A percentile compares a stretch with the other conserved stretches of the same genome.
Evolutionary conservation across 352 stramenopile species (phyloP).

Genomic region (Phytopythium kandeliae): DNA sequence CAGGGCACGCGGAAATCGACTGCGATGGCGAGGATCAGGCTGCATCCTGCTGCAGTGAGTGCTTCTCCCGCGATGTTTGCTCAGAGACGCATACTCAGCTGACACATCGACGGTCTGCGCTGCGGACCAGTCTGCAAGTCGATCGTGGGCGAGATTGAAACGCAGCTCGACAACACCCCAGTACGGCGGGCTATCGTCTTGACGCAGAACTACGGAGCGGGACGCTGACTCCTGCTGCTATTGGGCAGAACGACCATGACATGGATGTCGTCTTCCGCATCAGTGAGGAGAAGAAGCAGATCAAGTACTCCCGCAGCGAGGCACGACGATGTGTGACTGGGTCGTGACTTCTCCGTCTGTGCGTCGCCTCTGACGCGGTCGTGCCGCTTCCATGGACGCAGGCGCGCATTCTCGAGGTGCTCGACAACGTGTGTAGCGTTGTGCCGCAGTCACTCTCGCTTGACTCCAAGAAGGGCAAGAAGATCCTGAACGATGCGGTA

Average conservation of each 20-base stretch:
- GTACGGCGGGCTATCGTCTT: conserved; percentile 9
- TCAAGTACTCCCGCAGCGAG: conserved; percentile 80
- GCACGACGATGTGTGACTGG: neutral
- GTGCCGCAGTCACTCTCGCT: conserved; percentile 34
- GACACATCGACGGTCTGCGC: no score
- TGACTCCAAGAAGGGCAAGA: conserved; percentile 42
- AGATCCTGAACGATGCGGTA: conserved; percentile 57
- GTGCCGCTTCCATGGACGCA: conserved; percentile 5
- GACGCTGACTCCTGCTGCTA: neutral
- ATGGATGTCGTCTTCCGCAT: conserved; percentile 83
- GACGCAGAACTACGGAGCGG: neutral
- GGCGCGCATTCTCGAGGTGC: conserved; percentile 80
- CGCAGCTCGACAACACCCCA: conserved; percentile 67
- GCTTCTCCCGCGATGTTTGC: neutral
- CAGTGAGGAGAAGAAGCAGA: conserved; percentile 84
- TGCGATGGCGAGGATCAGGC: conserved; percentile 47
- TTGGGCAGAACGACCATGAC: conserved; percentile 61
- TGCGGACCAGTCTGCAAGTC: conserved; percentile 59
- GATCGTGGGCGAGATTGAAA: conserved; percentile 80
- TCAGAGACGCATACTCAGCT: neutral
- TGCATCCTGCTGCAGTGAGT: conserved; percentile 74
- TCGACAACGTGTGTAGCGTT: conserved; percentile 62
- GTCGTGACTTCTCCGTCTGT: neutral
- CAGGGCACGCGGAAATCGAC: conserved; percentile 52
- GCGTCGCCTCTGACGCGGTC: neutral